Conservation (phyloP, 768 basidiomycete genomes). For the Melanogaster broomeanus region DNA sequence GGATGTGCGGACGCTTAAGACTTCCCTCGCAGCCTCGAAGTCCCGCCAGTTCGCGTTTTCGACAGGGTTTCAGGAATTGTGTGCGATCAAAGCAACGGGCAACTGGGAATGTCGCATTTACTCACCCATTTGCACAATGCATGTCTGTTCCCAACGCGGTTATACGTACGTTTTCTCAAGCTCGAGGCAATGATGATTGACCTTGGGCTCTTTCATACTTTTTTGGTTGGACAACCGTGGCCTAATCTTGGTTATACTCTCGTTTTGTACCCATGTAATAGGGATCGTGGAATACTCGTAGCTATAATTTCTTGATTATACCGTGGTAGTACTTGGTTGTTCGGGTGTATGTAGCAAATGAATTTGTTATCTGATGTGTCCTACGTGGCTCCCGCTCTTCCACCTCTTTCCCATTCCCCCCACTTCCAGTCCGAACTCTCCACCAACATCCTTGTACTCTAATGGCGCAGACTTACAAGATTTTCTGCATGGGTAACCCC, state of each 20-base stretch:
- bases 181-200: conserved; percentile 5
- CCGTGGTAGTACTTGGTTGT: too few species aligned
- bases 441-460: conserved; percentile 12
- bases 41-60: conserved; percentile 45
- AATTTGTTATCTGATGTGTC: background rate
- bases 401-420: conserved; percentile 2
- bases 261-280: background rate
- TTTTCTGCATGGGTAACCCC: conserved; percentile 95
- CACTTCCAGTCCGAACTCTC: conserved; percentile 8
- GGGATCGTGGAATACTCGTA: background rate
- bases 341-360: background rate
- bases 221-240: background rate
- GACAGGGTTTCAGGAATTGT: conserved; percentile 55
- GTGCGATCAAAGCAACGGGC: conserved; percentile 56
- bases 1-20: conserved; percentile 43
- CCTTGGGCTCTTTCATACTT: background rate
- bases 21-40: conserved; percentile 54
- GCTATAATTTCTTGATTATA: background rate
- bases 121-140: conserved; percentile 24
- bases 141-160: conserved; percentile 21
- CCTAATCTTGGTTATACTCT: background rate
- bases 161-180: conserved; percentile 20
- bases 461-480: conserved; percentile 49
- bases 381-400: too few species aligned
- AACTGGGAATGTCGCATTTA: conserved; percentile 21